Evolutionary conservation across 495 filamentous ascomycete species (phyloP).

Genomic region (Penicillium arizonense): DNA sequence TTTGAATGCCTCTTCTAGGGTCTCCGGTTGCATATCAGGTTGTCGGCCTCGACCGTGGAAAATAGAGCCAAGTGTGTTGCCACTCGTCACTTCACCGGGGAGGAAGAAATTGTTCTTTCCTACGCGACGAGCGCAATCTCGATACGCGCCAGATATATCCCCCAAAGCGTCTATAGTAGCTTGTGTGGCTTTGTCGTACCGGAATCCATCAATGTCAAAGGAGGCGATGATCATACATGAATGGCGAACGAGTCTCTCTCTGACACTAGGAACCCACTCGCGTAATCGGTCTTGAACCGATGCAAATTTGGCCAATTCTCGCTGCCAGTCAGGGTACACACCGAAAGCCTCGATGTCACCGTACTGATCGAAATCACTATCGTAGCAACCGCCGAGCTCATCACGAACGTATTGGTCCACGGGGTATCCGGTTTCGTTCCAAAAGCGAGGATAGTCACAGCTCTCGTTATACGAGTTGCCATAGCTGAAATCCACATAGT

Average conservation of each 20-base stretch:
- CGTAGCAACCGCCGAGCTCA: constrained; percentile 56
- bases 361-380: constrained; percentile 72
- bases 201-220: constrained; percentile 69
- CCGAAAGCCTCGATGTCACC: constrained; percentile 70
- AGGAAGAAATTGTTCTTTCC: constrained; percentile 66
- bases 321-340: constrained; percentile 65
- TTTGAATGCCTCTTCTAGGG: constrained; percentile 45
- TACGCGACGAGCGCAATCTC: constrained; percentile 54
- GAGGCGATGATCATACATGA: constrained; percentile 64
- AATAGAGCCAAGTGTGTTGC: constrained; percentile 62
- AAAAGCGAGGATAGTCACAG: constrained; percentile 66
- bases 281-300: constrained; percentile 74
- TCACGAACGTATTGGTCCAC: constrained; percentile 45
- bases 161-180: constrained; percentile 64
- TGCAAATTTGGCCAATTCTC: constrained; percentile 70
- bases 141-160: constrained; percentile 51
- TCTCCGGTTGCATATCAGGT: constrained; percentile 47
- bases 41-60: constrained; percentile 66
- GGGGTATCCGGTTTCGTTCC: constrained; percentile 59
- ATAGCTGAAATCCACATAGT: constrained; percentile 64
- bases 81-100: constrained; percentile 63
- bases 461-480: constrained; percentile 56
- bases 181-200: constrained; percentile 68
- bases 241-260: constrained; percentile 58
- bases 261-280: constrained; percentile 65